Evolutionary conservation across 306 rosid genomes (phyloP).

Genomic region (Rosa chinensis): DNA sequence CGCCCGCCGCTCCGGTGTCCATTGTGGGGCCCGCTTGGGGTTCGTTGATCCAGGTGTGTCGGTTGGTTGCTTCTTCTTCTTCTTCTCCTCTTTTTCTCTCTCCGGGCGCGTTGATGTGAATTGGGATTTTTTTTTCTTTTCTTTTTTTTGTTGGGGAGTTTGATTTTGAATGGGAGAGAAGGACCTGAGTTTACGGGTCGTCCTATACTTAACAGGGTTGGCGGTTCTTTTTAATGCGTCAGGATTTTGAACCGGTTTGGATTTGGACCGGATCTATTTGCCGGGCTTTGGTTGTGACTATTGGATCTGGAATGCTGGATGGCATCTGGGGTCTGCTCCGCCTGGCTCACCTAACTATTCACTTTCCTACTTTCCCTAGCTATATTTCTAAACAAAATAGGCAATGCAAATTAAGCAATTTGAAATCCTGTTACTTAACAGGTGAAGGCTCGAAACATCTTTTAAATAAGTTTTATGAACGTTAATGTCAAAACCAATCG

Average conservation of each 20-base stretch:
- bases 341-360: neutral
- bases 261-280: constrained; percentile 3
- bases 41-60: neutral
- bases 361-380: too few species aligned
- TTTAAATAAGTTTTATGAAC: too few species aligned
- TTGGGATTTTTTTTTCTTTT: neutral
- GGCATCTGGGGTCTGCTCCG: neutral
- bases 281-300: neutral
- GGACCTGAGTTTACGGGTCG: constrained; percentile 16
- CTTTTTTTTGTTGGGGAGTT: neutral
- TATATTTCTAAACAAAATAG: too few species aligned
- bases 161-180: neutral
- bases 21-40: constrained; percentile 26
- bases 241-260: neutral
- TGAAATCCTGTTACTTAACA: too few species aligned
- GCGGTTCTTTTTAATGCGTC: neutral
- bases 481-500: too few species aligned
- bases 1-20: constrained; percentile 56
- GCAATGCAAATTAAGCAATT: too few species aligned
- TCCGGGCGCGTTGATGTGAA: neutral
- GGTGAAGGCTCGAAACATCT: too few species aligned
- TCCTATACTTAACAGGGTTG: neutral
- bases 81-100: neutral
- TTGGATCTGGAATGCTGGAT: neutral
- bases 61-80: neutral